A percentile compares a stretch with the other conserved stretches of the same genome.
These are phyloP conservation scores for Chlorella vulgaris DNA, from an alignment of 139 green algal species.

Conservation along the genomic window DNA sequence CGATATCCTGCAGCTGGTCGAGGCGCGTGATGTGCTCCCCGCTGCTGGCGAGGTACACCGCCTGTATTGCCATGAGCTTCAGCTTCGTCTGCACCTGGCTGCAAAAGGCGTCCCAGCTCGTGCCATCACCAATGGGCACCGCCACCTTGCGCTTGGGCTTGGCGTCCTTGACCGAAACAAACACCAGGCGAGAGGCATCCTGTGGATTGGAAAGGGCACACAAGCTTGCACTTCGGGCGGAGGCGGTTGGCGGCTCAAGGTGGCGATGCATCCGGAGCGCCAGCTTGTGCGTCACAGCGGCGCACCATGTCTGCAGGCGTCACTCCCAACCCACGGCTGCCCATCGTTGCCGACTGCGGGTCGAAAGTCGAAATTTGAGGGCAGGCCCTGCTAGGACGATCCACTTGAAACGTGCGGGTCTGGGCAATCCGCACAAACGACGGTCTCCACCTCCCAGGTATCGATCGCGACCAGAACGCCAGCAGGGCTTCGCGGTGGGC, in stretches of 20 bases:
- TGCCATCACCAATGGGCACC: slow-evolving; percentile 77
- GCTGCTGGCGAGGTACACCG: slow-evolving; percentile 75
- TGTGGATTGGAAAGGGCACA: slow-evolving; percentile 37
- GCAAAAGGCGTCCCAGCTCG: slow-evolving; percentile 75
- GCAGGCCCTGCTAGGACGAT: too few species aligned
- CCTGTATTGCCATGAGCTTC: slow-evolving; percentile 68
- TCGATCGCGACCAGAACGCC: too few species aligned
- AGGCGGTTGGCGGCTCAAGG: not conserved
- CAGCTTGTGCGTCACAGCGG: too few species aligned
- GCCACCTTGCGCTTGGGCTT: slow-evolving; percentile 84
- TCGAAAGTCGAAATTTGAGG: too few species aligned
- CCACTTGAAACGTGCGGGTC: too few species aligned
- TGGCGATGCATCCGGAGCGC: too few species aligned
- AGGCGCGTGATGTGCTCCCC: slow-evolving; percentile 70
- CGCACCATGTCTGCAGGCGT: slow-evolving; percentile 37
- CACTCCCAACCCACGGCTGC: slow-evolving; percentile 30
- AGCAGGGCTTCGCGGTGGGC: too few species aligned
- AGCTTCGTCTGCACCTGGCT: slow-evolving; percentile 69
- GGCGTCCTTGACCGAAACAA: slow-evolving; percentile 78
- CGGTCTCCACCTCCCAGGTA: too few species aligned
- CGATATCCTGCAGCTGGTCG: slow-evolving; percentile 88
- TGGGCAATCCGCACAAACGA: too few species aligned
- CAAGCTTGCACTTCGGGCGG: too few species aligned
- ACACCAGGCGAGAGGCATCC: slow-evolving; percentile 82
- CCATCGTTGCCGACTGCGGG: not conserved